These are phyloP conservation scores for Botrytis sinoallii DNA, from an alignment of 2,329 filamentous ascomycete genomes.

Conservation along the genomic window DNA sequence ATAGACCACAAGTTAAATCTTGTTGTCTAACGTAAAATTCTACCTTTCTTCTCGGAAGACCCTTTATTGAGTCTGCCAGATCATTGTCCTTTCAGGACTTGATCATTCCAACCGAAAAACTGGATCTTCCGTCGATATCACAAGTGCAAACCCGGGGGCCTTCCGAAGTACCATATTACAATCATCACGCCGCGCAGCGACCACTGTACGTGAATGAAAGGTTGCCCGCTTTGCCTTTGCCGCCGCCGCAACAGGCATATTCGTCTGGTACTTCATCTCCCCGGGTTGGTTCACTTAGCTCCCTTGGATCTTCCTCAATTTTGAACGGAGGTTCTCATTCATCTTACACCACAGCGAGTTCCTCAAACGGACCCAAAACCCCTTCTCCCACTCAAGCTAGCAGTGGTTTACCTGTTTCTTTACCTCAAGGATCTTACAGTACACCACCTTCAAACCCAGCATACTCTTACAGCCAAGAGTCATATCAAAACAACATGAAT, in stretches of 20 bases:
- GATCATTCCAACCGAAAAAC: slow-evolving; percentile 68
- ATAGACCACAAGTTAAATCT: slow-evolving; percentile 17
- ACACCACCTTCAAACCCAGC: slow-evolving; percentile 40
- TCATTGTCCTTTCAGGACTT: slow-evolving; percentile 36
- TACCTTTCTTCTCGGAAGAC: slow-evolving; percentile 22
- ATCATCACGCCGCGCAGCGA: slow-evolving; percentile 61
- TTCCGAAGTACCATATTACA: slow-evolving; percentile 68
- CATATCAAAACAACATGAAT: slow-evolving; percentile 66
- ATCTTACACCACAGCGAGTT: slow-evolving; percentile 50
- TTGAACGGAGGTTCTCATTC: slow-evolving; percentile 54
- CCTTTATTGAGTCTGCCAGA: slow-evolving; percentile 30
- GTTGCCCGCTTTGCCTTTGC: slow-evolving; percentile 67
- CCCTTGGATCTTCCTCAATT: slow-evolving; percentile 58
- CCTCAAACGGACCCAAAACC: slow-evolving; percentile 67
- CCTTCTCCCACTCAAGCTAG: slow-evolving; percentile 66
- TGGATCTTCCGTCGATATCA: slow-evolving; percentile 88
- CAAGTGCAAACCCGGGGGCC: slow-evolving; percentile 78
- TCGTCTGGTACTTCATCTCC: slow-evolving; percentile 72
- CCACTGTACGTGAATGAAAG: slow-evolving; percentile 69
- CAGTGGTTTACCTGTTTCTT: slow-evolving; percentile 43
- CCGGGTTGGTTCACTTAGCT: slow-evolving; percentile 64
- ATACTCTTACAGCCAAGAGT: slow-evolving; percentile 42
- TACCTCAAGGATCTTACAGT: slow-evolving; percentile 38
- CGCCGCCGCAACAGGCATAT: slow-evolving; percentile 59
- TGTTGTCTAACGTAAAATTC: slow-evolving; percentile 17